A percentile compares a stretch with the other conserved stretches of the same genome.
phyloP scores from a whole-genome alignment of 495 filamentous ascomycete genomes.

The Talaromyces stipitatus region DNA sequence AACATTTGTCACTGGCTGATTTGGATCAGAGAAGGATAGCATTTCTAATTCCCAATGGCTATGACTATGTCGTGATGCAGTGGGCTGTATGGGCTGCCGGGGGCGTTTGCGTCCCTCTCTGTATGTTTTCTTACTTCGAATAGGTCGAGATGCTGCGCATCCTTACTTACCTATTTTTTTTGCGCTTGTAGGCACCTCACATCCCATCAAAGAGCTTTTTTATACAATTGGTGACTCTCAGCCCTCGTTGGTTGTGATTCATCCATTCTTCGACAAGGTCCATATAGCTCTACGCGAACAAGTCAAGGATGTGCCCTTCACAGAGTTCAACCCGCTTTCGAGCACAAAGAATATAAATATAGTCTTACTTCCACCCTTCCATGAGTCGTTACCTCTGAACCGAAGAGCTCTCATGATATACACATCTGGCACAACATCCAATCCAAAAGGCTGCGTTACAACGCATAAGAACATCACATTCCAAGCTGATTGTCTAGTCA shows the following conservation, averaged over 20 bases:
- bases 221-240: conserved; percentile 37
- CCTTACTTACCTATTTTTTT: neutral
- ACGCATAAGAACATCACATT: conserved; percentile 39
- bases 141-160: neutral
- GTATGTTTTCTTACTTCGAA: conserved; percentile 16
- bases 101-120: conserved; percentile 31
- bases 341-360: conserved; percentile 13
- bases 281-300: conserved; percentile 23
- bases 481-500: conserved; percentile 29
- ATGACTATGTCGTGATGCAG: conserved; percentile 82
- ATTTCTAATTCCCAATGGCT: conserved; percentile 81
- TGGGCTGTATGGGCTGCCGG: conserved; percentile 35
- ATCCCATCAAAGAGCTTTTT: conserved; percentile 34
- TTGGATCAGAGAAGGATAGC: conserved; percentile 71
- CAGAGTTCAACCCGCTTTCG: conserved; percentile 22
- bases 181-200: conserved; percentile 32
- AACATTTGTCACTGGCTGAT: conserved; percentile 35
- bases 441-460: conserved; percentile 36
- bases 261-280: conserved; percentile 30
- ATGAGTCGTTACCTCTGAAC: conserved; percentile 16
- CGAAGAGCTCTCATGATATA: conserved; percentile 39
- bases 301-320: conserved; percentile 23
- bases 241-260: conserved; percentile 33
- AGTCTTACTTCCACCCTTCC: conserved; percentile 23
- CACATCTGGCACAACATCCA: conserved; percentile 38